Evolutionary conservation across 2,329 filamentous ascomycete genomes (phyloP), one percentile per base, ranked within the genome.

Genomic region (Cyphellophora attinorum): DNA sequence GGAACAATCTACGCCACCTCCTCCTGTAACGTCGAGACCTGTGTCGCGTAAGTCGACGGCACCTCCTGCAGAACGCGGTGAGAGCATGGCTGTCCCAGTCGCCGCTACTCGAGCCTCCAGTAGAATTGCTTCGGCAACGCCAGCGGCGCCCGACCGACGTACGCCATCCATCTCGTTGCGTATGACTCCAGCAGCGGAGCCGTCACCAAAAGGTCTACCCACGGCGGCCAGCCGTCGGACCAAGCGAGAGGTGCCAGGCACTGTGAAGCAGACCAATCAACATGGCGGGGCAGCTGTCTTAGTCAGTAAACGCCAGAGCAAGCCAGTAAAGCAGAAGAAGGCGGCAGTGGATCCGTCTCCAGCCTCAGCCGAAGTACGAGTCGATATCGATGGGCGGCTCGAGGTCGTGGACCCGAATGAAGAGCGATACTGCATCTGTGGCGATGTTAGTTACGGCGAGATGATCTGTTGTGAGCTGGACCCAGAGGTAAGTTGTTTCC

Each of bases 391-490:
- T 33, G 65, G 62, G 1, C 62, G 65, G 1, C 45, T 64, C 21
- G 62, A 65, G 42, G 55, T 66, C 42, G 70, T 79, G 38, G 74
- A 79, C 50, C 70, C 73, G 0, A 64, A 76, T 37, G 76, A 80
- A 54, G 68, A 70, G 11, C 59, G 69, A n/a, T 80, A 79, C 51
- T 80, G 76, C 51, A 53, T 76, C 27, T 80, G 76, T 47, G 70
- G 70, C 25, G 73, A 78, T 46, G 72, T 79, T 12, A 76, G 72
- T 47, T 79, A 68, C 48, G 76, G 76, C 18, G 68, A 67, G 23
- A 80, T 80, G 76, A 74, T 80, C 40, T 71, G 67, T 28, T 80
- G 76, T 50, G 75, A 79, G 47, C 74, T 77, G 46, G 66, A 68
- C 34, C 69, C 75, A 48, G 68, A 71, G 48, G 57, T 40, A 52